Base-by-base conservation (phyloP, 148 eudicot genomes). In the Camellia sinensis region DNA sequence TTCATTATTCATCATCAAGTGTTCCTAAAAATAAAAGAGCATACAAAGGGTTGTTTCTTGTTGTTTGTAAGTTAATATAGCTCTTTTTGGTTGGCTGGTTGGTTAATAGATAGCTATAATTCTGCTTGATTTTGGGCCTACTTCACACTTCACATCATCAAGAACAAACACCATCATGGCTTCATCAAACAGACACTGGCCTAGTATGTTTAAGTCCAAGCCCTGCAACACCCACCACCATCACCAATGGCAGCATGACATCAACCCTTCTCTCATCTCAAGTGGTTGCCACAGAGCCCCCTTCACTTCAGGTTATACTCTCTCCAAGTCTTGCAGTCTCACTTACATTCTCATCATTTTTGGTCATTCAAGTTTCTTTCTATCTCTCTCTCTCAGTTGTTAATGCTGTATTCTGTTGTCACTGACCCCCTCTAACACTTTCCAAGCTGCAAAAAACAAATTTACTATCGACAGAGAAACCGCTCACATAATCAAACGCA, bases 141-240 rank as follows among this genome's bases (percentile, higher is more conserved):
- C 37, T 29, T 29, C 37, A 29, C 37, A 29, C 17, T 77, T 40
- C 69, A 64, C 79, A 70, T 73, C 72, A 62, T 65, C 73, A 64
- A 37, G 76, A 45, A 7, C 60, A 76, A 29, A 21, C 56, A 63
- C 8, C 59, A 78, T 75, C 68, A 85, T 95, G 99, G 97, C 85
- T 74, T 93, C 97, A 69, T 95, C 99, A 79, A 95, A 95, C 80
- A 86, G 92, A 73, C 97, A 95, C 87, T 95, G 99, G 99, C 97
- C 99, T 48, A 95, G 99, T 79, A 89, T 95, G 93, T 95, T 95
- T 87, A 95, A 92, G 80, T 95, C 99, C 65, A 95, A 95, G 75
- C 93, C 97, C 77, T 87, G 87, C 80, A 86, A 84, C 87, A 67
- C 63, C 61, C 43, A 37, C 72, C 89, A 88, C 80, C 90, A 89